These are phyloP conservation scores for Jacaranda copaia DNA, from an alignment of 257 asterid genomes.

Conservation along the genomic window DNA sequence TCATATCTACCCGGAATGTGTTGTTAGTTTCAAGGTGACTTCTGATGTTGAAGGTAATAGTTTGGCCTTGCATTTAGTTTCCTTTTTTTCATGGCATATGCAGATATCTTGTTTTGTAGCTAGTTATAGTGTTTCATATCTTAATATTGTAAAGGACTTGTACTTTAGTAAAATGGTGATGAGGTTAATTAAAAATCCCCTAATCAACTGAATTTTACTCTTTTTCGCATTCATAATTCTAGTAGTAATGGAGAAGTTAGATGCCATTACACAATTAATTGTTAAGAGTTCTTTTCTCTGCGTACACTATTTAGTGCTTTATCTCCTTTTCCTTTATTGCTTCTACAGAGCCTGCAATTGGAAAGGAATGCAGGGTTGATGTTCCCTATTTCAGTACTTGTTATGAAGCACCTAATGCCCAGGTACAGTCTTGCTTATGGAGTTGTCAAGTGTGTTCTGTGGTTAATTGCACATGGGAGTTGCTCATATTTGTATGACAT, in stretches of 20 bases:
- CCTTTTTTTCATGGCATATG: slow-evolving; percentile 10
- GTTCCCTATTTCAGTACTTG: slow-evolving; percentile 47
- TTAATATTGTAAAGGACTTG: background rate
- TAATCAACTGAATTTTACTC: background rate
- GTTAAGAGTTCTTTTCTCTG: background rate
- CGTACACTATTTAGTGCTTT: slow-evolving; percentile 16
- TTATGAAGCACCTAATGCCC: slow-evolving; percentile 47
- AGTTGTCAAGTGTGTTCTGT: slow-evolving; percentile 31
- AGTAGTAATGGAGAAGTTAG: background rate
- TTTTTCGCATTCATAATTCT: background rate
- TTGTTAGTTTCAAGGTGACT: slow-evolving; percentile 80
- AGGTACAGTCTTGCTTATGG: slow-evolving; percentile 50
- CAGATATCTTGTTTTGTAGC: slow-evolving; percentile 6
- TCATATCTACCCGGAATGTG: slow-evolving; percentile 85
- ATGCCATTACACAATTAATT: background rate
- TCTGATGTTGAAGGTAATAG: slow-evolving; percentile 60
- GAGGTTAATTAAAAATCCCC: background rate
- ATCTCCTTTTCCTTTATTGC: slow-evolving; percentile 29
- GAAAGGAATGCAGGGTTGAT: slow-evolving; percentile 46
- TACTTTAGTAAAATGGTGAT: slow-evolving; percentile 15
- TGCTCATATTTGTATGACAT: no score
- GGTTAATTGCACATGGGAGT: no score
- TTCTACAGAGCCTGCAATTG: slow-evolving; percentile 51
- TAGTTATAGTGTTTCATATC: background rate
- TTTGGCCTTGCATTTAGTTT: slow-evolving; percentile 31